phyloP scores from a whole-genome alignment of 164 flowering plant species.

The Berberis thunbergii region DNA sequence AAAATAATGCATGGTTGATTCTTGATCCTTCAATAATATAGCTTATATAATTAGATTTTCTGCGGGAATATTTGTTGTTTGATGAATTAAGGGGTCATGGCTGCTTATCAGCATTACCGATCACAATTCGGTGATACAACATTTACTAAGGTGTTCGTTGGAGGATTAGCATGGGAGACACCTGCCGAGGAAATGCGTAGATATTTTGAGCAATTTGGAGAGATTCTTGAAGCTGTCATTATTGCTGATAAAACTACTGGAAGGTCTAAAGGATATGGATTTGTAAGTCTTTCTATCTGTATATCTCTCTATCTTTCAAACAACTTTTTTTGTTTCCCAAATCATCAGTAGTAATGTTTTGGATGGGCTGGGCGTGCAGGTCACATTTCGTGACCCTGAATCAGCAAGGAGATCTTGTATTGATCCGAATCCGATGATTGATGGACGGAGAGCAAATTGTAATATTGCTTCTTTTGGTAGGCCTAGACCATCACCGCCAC shows the following conservation, averaged over 20 bases:
- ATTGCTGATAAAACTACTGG: constrained; percentile 73
- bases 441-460: constrained; percentile 90
- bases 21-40: no score
- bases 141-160: constrained; percentile 85
- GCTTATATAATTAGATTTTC: no score
- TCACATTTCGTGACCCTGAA: constrained; percentile 89
- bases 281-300: constrained; percentile 37
- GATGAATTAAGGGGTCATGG: no score
- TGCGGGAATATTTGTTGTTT: no score
- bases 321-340: neutral
- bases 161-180: constrained; percentile 98
- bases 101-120: no score
- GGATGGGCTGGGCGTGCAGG: constrained; percentile 23
- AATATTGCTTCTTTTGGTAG: constrained; percentile 87
- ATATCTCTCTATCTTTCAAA: neutral
- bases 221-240: constrained; percentile 95
- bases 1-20: no score
- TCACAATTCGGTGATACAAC: constrained; percentile 63
- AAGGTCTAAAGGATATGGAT: constrained; percentile 93
- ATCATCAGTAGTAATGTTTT: neutral
- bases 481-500: constrained; percentile 77
- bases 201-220: constrained; percentile 88
- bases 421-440: constrained; percentile 81
- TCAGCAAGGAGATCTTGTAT: constrained; percentile 74
- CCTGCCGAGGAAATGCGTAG: constrained; percentile 82